These are phyloP conservation scores for Teunomyces lycoperdinae DNA, from an alignment of 805 yeast species.

Conservation along the genomic window DNA sequence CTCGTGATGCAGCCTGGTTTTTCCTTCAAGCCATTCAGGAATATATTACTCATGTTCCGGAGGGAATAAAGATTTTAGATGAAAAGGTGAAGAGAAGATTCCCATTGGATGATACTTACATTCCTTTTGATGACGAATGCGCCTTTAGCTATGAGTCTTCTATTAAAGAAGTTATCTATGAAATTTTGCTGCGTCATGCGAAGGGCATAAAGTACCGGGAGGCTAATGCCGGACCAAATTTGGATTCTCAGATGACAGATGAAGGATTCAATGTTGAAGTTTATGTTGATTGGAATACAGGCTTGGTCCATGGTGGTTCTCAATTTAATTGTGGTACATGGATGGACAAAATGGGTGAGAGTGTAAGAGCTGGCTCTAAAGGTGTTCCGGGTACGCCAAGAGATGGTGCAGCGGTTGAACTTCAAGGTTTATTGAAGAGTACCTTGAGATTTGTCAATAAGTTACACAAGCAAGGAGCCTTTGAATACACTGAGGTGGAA, in stretches of 20 bases:
- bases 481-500: constrained; percentile 55
- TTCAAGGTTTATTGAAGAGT: constrained; percentile 85
- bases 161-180: constrained; percentile 75
- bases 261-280: constrained; percentile 88
- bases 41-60: constrained; percentile 64
- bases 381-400: constrained; percentile 98
- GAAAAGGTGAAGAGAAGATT: constrained; percentile 78
- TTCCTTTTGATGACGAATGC: constrained; percentile 62
- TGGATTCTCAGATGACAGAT: constrained; percentile 89
- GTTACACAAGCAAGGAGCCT: constrained; percentile 51
- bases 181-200: constrained; percentile 85
- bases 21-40: constrained; percentile 87
- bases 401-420: constrained; percentile 95
- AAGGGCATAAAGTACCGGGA: constrained; percentile 83
- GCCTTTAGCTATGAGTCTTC: constrained; percentile 75
- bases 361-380: constrained; percentile 72
- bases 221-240: constrained; percentile 87
- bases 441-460: constrained; percentile 74
- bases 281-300: constrained; percentile 83
- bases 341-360: constrained; percentile 99
- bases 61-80: constrained; percentile 63
- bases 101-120: constrained; percentile 82
- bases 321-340: constrained; percentile 96
- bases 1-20: constrained; percentile 97
- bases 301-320: constrained; percentile 86